A percentile compares a stretch with the other conserved stretches of the same genome.
These are phyloP conservation scores for Pycnococcus provasolii DNA, from an alignment of 139 green algal species.

Conservation along the genomic window DNA sequence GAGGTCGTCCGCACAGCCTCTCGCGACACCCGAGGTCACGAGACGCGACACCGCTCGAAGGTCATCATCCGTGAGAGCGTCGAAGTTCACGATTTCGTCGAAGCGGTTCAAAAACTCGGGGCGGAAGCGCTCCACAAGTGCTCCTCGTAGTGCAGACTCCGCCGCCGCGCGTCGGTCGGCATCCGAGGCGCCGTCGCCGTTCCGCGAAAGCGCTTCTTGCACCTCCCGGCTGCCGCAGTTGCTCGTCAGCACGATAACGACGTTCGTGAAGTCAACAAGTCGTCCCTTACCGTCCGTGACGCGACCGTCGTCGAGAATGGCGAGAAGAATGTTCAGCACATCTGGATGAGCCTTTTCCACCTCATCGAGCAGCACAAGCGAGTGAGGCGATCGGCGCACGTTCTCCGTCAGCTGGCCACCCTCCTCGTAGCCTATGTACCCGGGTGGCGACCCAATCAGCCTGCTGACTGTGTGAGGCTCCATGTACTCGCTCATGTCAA, in stretches of 20 bases:
- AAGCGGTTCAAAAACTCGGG: conserved; percentile 73
- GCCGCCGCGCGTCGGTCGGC: neutral
- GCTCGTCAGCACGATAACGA: conserved; percentile 83
- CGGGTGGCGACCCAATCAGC: conserved; percentile 48
- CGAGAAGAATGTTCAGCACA: conserved; percentile 39
- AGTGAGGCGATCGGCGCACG: conserved; percentile 49
- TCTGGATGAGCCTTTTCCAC: conserved; percentile 57
- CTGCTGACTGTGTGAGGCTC: conserved; percentile 28
- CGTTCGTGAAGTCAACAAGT: conserved; percentile 82
- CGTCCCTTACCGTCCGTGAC: conserved; percentile 44
- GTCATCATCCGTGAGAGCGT: conserved; percentile 70
- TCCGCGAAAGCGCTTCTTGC: no score
- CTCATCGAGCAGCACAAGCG: conserved; percentile 58
- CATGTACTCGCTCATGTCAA: conserved; percentile 60
- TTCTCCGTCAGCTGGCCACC: conserved; percentile 46
- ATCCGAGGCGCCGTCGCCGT: no score
- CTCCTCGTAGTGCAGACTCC: conserved; percentile 3
- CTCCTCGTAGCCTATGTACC: conserved; percentile 58
- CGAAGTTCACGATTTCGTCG: conserved; percentile 72
- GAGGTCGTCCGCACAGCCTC: conserved; percentile 61
- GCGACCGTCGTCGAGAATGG: conserved; percentile 37
- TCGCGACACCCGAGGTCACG: conserved; percentile 56
- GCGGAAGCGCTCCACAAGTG: conserved; percentile 36
- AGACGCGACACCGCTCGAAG: conserved; percentile 48
- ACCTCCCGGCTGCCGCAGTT: conserved; percentile 37